A percentile compares a stretch with the other conserved stretches of the same genome.
Evolutionary conservation across 1,284 basidiomycete species (phyloP).

Genomic region (Ustilago loliicola): DNA sequence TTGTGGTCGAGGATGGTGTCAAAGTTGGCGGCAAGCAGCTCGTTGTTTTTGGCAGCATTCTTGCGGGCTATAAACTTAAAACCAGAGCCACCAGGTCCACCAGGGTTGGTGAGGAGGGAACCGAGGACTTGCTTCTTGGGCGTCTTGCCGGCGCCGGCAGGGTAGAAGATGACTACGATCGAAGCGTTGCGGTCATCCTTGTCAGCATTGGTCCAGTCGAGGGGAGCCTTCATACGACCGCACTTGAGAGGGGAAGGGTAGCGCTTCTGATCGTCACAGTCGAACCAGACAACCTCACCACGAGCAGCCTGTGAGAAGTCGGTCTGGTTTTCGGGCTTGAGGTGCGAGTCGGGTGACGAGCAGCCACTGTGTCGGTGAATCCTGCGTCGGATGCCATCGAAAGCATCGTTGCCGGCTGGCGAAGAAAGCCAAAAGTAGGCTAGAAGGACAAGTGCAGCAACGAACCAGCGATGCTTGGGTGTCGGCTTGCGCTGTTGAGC

Average conservation of each 20-base stretch:
- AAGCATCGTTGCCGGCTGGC: conserved; percentile 13
- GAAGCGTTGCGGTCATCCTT: conserved; percentile 49
- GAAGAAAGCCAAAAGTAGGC: conserved; percentile 33
- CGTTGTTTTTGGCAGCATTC: conserved; percentile 33
- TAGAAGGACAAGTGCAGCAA: conserved; percentile 12
- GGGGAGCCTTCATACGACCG: conserved; percentile 54
- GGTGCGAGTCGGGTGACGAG: conserved; percentile 14
- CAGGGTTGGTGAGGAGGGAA: conserved; percentile 54
- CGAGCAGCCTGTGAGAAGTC: conserved; percentile 43
- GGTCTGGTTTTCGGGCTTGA: conserved; percentile 43
- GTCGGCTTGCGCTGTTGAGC: conserved; percentile 30
- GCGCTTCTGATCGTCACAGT: conserved; percentile 44
- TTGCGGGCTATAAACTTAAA: conserved; percentile 42
- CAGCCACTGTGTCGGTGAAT: conserved; percentile 19
- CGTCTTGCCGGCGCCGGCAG: conserved; percentile 53
- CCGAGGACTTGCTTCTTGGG: conserved; percentile 45
- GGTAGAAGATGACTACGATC: conserved; percentile 54
- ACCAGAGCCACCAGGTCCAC: conserved; percentile 58
- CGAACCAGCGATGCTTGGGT: conserved; percentile 24
- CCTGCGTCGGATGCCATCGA: conserved; percentile 21
- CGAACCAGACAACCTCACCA: conserved; percentile 47
- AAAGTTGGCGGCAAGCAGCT: conserved; percentile 35
- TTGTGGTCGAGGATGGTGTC: conserved; percentile 44
- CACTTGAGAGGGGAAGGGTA: conserved; percentile 50
- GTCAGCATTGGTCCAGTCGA: conserved; percentile 53